Base-by-base conservation (phyloP, 805 yeast genomes). In the Cyberlindnera suaveolens region DNA sequence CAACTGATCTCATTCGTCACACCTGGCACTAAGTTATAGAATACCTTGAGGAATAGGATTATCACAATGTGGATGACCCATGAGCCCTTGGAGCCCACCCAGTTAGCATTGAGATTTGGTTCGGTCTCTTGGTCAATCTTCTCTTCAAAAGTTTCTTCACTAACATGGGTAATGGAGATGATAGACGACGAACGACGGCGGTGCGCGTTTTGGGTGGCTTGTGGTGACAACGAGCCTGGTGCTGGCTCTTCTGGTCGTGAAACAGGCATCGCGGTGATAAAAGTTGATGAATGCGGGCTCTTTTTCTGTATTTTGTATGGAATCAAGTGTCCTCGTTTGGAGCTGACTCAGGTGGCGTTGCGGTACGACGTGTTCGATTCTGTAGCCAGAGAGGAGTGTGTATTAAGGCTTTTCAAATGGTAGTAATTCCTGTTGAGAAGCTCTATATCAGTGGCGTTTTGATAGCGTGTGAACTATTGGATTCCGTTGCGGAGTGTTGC, bases 1-100 rank as follows among this genome's bases (percentile, higher is more conserved):
- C 99, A 91, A 46, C 85, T 77, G 74, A 89, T 75, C 62, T 90
- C 95, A 44, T 78, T 81, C 47, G 82, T 79, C 41, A 86, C 76
- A n/a, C 84, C 80, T 1, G 95, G 91, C 34, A 91, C 68, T 49
- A 88, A 71, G 62, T 87, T 88, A 64, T 77, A 90, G 48, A 87
- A 78, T 19, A 85, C 58, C 58, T 88, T 87, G 45, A 91, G 69
- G 39, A 89, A 68, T 34, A 78, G 57, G 44, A 91, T 86, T 38
- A 93, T 75, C 26, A 89, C 95, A 39, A 93, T 71, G 65, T 91
- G 99, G 44, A 91, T 83, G 26, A 82, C 70, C 99, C 99, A 93
- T 1, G 98, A 98, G 38, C 96, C 99, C 57, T 91, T 89, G 56
- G 80, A 84, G 61, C 90, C 86, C 29, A 93, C 96, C 99, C 99